These are phyloP conservation scores for Nothophoma quercina DNA, from an alignment of 2,329 filamentous ascomycete species.

Conservation along the genomic window DNA sequence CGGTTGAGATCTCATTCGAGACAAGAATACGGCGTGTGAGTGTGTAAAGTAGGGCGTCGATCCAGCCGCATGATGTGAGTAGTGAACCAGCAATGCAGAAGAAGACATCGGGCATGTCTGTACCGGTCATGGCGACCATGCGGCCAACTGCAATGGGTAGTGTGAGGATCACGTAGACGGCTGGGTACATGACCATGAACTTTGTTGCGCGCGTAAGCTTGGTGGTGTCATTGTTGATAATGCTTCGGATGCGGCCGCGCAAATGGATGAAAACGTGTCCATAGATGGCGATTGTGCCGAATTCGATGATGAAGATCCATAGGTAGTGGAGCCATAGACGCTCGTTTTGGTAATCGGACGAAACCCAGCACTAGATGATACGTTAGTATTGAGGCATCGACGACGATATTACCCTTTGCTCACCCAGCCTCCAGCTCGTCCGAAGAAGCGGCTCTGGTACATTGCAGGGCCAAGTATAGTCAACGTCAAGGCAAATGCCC, in stretches of 20 bases:
- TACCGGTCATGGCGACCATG: slow-evolving; percentile 49
- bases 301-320: slow-evolving; percentile 63
- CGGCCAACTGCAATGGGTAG: slow-evolving; percentile 64
- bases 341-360: slow-evolving; percentile 52
- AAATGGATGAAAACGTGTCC: slow-evolving; percentile 58
- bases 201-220: slow-evolving; percentile 54
- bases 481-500: slow-evolving; percentile 56
- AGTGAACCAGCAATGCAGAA: slow-evolving; percentile 67
- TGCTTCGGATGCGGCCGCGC: slow-evolving; percentile 53
- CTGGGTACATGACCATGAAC: slow-evolving; percentile 69
- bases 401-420: slow-evolving; percentile 16
- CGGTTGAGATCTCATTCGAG: slow-evolving; percentile 39
- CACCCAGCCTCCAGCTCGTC: slow-evolving; percentile 61
- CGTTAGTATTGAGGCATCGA: background rate
- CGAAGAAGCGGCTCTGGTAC: slow-evolving; percentile 54
- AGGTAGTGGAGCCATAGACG: slow-evolving; percentile 62
- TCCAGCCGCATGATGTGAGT: slow-evolving; percentile 59
- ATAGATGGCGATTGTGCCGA: slow-evolving; percentile 60
- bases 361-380: slow-evolving; percentile 58
- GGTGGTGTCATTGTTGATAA: slow-evolving; percentile 44
- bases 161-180: slow-evolving; percentile 72
- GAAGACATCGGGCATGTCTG: slow-evolving; percentile 58
- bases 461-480: slow-evolving; percentile 57
- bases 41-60: slow-evolving; percentile 54
- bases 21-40: slow-evolving; percentile 52